Conservation (phyloP, 2,329 filamentous ascomycete genomes). For the Alternaria ventricosa region DNA sequence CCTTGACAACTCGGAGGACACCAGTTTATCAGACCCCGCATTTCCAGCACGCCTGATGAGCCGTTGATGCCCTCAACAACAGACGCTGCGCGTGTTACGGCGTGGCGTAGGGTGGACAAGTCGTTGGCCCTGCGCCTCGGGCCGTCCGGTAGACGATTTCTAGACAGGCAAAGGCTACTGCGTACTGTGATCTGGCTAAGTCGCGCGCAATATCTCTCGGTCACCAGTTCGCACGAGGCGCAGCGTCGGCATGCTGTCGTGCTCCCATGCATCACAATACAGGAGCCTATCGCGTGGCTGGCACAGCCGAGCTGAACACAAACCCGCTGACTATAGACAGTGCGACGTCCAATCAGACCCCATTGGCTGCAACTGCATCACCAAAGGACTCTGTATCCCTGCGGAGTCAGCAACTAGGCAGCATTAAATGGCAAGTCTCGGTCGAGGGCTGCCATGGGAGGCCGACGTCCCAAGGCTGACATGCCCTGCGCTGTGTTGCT, state of each 20-base stretch:
- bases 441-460: not conserved
- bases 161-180: not conserved
- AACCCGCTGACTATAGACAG: not conserved
- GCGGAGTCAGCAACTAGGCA: conserved; percentile 9
- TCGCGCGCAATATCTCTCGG: not conserved
- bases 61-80: not conserved
- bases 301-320: conserved; percentile 15
- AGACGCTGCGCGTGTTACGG: not conserved
- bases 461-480: not conserved
- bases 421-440: not conserved
- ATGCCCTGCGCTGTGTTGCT: not conserved
- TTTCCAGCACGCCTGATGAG: not conserved
- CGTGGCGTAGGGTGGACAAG: not conserved
- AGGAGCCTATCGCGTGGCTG: not conserved
- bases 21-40: not conserved
- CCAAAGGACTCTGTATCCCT: not conserved
- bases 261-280: not conserved
- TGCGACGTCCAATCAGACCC: not conserved
- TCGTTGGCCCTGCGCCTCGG: not conserved
- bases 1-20: not conserved
- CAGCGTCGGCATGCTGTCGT: not conserved
- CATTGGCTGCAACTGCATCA: not conserved
- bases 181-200: not conserved
- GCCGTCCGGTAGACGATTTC: not conserved
- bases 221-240: not conserved